These are phyloP conservation scores for Pseudogymnoascus sp. DNA, from an alignment of 2,329 filamentous ascomycete species.

Conservation along the genomic window DNA sequence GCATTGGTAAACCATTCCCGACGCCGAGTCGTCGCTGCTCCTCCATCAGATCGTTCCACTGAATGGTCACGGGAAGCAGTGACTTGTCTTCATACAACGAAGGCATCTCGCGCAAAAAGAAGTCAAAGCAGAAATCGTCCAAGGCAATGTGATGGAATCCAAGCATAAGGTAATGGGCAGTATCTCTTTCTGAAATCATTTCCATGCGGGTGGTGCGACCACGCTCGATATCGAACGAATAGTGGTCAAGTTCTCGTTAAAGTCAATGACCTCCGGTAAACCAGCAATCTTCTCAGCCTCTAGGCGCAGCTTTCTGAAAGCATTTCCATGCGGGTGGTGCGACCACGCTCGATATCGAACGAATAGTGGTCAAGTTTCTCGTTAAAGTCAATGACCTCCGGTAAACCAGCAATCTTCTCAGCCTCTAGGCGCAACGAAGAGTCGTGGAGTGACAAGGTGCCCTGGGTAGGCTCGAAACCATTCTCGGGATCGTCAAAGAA, in stretches of 20 bases:
- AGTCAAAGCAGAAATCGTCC: constrained; percentile 20
- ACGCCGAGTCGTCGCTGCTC: too few relatives aligned
- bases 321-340: constrained; percentile 28
- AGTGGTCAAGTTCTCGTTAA: constrained; percentile 17
- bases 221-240: constrained; percentile 32
- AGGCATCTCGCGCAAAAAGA: constrained; percentile 15
- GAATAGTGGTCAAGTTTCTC: constrained; percentile 22
- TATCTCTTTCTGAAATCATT: constrained; percentile 27
- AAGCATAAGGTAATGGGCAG: constrained; percentile 17
- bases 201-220: constrained; percentile 29
- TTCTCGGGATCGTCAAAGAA: constrained; percentile 18
- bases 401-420: too few relatives aligned
- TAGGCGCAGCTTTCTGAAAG: constrained; percentile 23
- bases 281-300: too few relatives aligned
- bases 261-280: too few relatives aligned
- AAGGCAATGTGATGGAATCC: constrained; percentile 22
- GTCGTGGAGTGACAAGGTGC: background rate
- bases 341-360: constrained; percentile 33
- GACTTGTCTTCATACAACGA: too few relatives aligned
- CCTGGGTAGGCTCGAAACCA: background rate
- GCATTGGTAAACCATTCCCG: too few relatives aligned
- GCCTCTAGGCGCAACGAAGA: background rate
- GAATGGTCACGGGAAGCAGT: too few relatives aligned
- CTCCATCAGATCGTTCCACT: too few relatives aligned
- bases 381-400: constrained; percentile 4